Conservation (phyloP, 352 stramenopile species). For the Thalassiosira livingstoniorum region DNA sequence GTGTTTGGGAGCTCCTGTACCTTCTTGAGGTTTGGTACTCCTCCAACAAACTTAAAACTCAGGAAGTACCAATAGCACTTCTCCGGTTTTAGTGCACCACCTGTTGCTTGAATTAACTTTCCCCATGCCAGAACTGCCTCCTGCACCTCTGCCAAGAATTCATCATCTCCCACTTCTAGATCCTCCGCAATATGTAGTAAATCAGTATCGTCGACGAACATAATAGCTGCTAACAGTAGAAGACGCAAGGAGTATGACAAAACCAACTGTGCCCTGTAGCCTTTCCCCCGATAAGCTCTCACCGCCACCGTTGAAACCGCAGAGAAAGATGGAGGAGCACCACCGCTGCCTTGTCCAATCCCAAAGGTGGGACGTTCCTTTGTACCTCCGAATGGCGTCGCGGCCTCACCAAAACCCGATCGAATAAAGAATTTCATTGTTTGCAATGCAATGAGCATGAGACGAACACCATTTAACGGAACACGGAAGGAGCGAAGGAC, state of each 20-base stretch:
- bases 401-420: background rate
- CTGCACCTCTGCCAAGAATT: constrained; percentile 21
- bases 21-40: constrained; percentile 1
- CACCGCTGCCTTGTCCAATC: constrained; percentile 25
- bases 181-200: background rate
- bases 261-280: background rate
- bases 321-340: constrained; percentile 17
- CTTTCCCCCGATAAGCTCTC: constrained; percentile 21
- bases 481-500: too few species aligned
- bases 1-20: constrained; percentile 9
- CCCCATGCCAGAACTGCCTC: constrained; percentile 10
- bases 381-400: constrained; percentile 14
- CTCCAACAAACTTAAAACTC: constrained; percentile 9
- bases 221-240: too few species aligned
- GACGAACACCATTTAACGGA: too few species aligned
- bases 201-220: constrained; percentile 35
- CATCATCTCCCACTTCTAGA: background rate
- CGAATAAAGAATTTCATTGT: too few species aligned
- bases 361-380: constrained; percentile 13
- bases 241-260: constrained; percentile 25
- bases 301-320: constrained; percentile 10
- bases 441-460: too few species aligned
- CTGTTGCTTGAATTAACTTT: constrained; percentile 3
- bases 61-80: constrained; percentile 51
- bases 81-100: constrained; percentile 14